A percentile compares a stretch with the other conserved stretches of the same genome.
Conservation (phyloP, 2,329 filamentous ascomycete genomes). For the Fusarium anthophilum region DNA sequence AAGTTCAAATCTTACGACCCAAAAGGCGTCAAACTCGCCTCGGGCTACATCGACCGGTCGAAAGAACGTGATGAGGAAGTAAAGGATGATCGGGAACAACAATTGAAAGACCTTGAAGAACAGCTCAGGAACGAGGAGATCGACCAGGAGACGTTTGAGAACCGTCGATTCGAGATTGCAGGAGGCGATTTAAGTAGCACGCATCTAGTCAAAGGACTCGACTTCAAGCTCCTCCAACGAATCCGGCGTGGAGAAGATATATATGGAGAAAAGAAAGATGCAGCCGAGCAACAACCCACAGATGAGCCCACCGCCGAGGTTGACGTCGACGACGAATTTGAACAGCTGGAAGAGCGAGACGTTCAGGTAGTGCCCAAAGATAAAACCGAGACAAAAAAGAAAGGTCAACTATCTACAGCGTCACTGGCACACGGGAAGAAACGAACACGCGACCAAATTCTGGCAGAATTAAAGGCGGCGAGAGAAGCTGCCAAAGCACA, state of each 20-base stretch:
- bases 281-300: slow-evolving; percentile 44
- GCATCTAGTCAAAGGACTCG: slow-evolving; percentile 90
- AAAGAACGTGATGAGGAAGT: slow-evolving; percentile 66
- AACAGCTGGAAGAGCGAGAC: slow-evolving; percentile 64
- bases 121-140: slow-evolving; percentile 86
- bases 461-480: slow-evolving; percentile 73
- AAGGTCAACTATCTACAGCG: slow-evolving; percentile 67
- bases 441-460: slow-evolving; percentile 71
- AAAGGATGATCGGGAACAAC: slow-evolving; percentile 65
- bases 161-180: slow-evolving; percentile 77
- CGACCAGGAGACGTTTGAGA: slow-evolving; percentile 80
- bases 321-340: slow-evolving; percentile 72
- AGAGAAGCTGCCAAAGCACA: slow-evolving; percentile 67
- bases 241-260: slow-evolving; percentile 76
- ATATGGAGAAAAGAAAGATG: slow-evolving; percentile 50
- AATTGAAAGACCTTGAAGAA: slow-evolving; percentile 83
- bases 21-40: slow-evolving; percentile 81
- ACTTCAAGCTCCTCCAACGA: slow-evolving; percentile 80
- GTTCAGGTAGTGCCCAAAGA: slow-evolving; percentile 63
- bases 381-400: slow-evolving; percentile 61
- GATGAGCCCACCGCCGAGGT: slow-evolving; percentile 44
- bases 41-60: slow-evolving; percentile 86
- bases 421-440: slow-evolving; percentile 66
- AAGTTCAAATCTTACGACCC: slow-evolving; percentile 82
- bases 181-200: slow-evolving; percentile 84